Percentiles rank a stretch among this genome's conserved stretches.
Conservation (phyloP, 805 yeast species). For the Nakazawaea siamensis region DNA sequence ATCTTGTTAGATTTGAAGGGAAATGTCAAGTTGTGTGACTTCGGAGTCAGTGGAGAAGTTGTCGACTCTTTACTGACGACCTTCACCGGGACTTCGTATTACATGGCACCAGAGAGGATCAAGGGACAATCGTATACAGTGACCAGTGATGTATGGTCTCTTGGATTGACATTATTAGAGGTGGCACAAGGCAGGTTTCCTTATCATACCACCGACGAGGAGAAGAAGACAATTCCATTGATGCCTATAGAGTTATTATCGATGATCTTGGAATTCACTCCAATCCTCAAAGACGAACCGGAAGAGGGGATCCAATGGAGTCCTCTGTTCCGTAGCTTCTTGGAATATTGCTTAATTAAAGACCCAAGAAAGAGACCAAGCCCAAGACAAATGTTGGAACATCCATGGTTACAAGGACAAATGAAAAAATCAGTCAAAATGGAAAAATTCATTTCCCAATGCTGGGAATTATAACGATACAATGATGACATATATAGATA, state of each 20-base stretch:
- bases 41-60: constrained; percentile 96
- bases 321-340: constrained; percentile 71
- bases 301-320: constrained; percentile 75
- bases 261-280: constrained; percentile 75
- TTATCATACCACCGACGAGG: constrained; percentile 33
- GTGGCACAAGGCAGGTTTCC: constrained; percentile 94
- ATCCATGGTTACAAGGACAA: constrained; percentile 89
- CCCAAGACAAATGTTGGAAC: constrained; percentile 87
- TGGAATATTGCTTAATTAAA: constrained; percentile 73
- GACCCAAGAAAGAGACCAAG: constrained; percentile 77
- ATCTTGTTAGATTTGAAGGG: constrained; percentile 71
- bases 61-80: constrained; percentile 94
- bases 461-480: constrained; percentile 40
- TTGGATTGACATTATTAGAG: constrained; percentile 86
- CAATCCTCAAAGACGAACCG: constrained; percentile 71
- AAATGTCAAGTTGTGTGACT: constrained; percentile 88
- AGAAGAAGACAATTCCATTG: constrained; percentile 38
- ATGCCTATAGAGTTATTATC: constrained; percentile 82
- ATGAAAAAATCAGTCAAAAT: constrained; percentile 65
- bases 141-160: constrained; percentile 93
- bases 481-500: too few species aligned
- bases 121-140: constrained; percentile 94
- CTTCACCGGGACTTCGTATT: constrained; percentile 93
- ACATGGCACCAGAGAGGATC: constrained; percentile 98
- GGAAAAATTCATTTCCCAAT: constrained; percentile 74